phyloP scores from a whole-genome alignment of 2,329 filamentous ascomycete genomes.

The Nigrograna mackinnonii region DNA sequence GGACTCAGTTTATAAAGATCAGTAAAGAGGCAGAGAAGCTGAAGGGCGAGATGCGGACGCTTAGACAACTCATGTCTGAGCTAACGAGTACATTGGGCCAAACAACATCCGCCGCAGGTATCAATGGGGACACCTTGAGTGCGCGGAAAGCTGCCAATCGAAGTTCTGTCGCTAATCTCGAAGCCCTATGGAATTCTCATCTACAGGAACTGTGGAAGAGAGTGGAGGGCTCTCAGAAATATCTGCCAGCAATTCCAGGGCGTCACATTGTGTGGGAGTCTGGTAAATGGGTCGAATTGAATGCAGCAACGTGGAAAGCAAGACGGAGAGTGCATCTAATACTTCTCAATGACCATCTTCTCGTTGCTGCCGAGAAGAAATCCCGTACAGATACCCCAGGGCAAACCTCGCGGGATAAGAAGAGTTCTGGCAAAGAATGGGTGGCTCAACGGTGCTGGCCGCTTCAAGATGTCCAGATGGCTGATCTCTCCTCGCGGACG shows the following conservation, averaged over 20 bases:
- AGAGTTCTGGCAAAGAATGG: conserved; percentile 61
- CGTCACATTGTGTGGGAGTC: conserved; percentile 94
- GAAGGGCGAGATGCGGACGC: conserved; percentile 90
- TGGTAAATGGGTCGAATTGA: conserved; percentile 91
- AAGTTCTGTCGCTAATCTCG: conserved; percentile 80
- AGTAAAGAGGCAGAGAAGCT: conserved; percentile 98
- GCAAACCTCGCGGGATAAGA: conserved; percentile 48
- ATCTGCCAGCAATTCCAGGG: conserved; percentile 85
- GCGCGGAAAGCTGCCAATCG: conserved; percentile 71
- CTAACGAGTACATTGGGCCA: conserved; percentile 62
- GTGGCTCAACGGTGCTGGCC: conserved; percentile 96
- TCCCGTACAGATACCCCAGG: conserved; percentile 72
- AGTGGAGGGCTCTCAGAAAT: conserved; percentile 98
- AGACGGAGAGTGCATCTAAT: conserved; percentile 88
- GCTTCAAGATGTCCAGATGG: conserved; percentile 87
- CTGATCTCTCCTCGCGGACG: conserved; percentile 71
- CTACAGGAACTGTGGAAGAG: conserved; percentile 88
- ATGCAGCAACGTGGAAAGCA: conserved; percentile 96
- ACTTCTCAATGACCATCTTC: conserved; percentile 88
- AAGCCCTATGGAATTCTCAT: conserved; percentile 70
- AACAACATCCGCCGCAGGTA: conserved; percentile 46
- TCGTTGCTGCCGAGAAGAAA: conserved; percentile 93
- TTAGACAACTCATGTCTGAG: conserved; percentile 90
- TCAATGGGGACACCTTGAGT: conserved; percentile 39
- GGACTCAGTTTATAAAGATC: conserved; percentile 98